Evolutionary conservation across 2,329 filamentous ascomycete species (phyloP).

Genomic region (Zarea fungicola): DNA sequence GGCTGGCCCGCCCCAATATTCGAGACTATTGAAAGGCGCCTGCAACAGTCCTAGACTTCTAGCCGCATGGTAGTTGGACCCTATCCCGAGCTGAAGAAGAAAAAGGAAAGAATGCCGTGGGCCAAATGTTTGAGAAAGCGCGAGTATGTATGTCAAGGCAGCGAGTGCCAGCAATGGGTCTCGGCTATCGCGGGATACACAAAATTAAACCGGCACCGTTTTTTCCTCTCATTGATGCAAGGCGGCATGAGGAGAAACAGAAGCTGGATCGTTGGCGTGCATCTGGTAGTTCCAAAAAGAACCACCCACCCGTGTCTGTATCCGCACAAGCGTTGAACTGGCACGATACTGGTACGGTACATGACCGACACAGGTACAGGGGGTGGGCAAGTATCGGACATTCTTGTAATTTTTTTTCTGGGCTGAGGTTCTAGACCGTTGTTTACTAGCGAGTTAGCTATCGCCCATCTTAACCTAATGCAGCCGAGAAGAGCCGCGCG

Average conservation of each 20-base stretch:
- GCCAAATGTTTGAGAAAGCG: too few relatives aligned
- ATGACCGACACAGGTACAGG: conserved; percentile 9
- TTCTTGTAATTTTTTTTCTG: conserved; percentile 1
- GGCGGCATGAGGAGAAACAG: background rate
- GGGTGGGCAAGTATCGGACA: conserved; percentile 7
- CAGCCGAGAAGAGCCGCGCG: conserved; percentile 1
- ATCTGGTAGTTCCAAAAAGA: background rate
- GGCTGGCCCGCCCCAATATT: too few relatives aligned
- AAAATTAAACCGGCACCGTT: background rate
- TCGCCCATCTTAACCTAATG: conserved; percentile 12
- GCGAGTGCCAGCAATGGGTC: conserved; percentile 1
- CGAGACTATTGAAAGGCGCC: background rate
- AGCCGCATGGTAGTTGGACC: background rate
- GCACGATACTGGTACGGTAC: conserved; percentile 11
- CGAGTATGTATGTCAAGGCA: too few relatives aligned
- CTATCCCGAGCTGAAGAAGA: conserved; percentile 2
- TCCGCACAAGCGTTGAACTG: conserved; percentile 4
- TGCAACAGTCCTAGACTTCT: background rate
- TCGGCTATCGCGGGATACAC: conserved; percentile 11
- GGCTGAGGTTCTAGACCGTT: conserved; percentile 14
- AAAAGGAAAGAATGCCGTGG: background rate
- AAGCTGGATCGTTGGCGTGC: background rate
- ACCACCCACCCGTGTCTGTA: background rate
- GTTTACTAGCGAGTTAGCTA: conserved; percentile 9
- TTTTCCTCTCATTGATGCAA: background rate